Evolutionary conservation across 139 green algal genomes (phyloP).

Genomic region (Chlorella sp.): DNA sequence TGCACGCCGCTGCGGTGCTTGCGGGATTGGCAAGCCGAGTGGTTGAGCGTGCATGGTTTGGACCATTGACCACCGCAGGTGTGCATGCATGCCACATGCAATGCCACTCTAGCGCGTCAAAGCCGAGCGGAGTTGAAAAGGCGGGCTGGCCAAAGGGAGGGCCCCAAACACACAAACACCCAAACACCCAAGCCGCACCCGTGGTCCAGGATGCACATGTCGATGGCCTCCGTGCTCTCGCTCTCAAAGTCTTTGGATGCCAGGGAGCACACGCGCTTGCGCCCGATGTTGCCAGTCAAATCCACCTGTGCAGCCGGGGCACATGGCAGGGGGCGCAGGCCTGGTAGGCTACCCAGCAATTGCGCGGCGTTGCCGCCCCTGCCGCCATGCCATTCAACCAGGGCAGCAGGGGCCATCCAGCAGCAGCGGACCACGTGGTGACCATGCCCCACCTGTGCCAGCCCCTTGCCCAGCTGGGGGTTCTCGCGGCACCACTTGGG

Average conservation of each 20-base stretch:
- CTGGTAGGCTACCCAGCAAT: too few relatives aligned
- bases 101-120: too few relatives aligned
- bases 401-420: not conserved
- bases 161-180: too few relatives aligned
- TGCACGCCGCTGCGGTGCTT: slow-evolving; percentile 35
- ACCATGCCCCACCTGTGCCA: not conserved
- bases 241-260: slow-evolving; percentile 10
- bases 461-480: not conserved
- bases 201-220: slow-evolving; percentile 40
- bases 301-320: not conserved
- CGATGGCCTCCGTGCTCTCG: not conserved
- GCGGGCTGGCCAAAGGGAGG: too few relatives aligned
- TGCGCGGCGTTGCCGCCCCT: not conserved
- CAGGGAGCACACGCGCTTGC: slow-evolving; percentile 35
- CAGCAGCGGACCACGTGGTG: not conserved
- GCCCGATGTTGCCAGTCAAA: slow-evolving; percentile 23
- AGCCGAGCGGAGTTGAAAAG: too few relatives aligned
- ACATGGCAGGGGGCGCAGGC: not conserved
- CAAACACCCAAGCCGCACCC: not conserved
- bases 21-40: too few relatives aligned
- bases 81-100: too few relatives aligned
- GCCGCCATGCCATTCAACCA: not conserved
- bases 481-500: not conserved
- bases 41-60: too few relatives aligned
- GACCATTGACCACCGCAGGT: too few relatives aligned